Percentiles rank a stretch among this genome's conserved stretches.
phyloP scores from a whole-genome alignment of 164 flowering plant genomes.

The Nymphaea colorata region DNA sequence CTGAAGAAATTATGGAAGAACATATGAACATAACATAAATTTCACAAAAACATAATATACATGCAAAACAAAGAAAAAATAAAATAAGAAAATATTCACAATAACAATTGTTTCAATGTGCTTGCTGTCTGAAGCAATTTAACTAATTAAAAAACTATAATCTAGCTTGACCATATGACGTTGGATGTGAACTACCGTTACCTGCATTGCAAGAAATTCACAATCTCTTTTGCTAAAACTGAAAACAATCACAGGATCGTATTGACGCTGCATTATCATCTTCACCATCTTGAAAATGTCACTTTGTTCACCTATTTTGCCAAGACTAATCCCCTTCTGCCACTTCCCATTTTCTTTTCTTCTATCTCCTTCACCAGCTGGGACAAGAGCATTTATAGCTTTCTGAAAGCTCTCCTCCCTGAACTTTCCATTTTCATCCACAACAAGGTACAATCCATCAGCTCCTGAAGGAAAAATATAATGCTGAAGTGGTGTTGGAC shows the following conservation, averaged over 20 bases:
- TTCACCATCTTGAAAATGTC: slow-evolving; percentile 97
- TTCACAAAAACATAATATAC: not conserved
- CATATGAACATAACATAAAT: too few species aligned
- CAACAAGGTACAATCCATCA: slow-evolving; percentile 78
- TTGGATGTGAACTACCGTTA: slow-evolving; percentile 4
- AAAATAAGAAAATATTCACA: not conserved
- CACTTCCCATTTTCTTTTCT: slow-evolving; percentile 70
- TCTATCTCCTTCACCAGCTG: slow-evolving; percentile 53
- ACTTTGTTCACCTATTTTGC: slow-evolving; percentile 77
- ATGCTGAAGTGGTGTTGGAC: slow-evolving; percentile 99
- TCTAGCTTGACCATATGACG: too few species aligned
- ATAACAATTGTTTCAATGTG: too few species aligned
- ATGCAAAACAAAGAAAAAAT: not conserved
- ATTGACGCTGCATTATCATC: slow-evolving; percentile 90
- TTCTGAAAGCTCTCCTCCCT: slow-evolving; percentile 96
- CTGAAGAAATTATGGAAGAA: not conserved
- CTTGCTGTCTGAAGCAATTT: too few species aligned
- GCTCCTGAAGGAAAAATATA: slow-evolving; percentile 91
- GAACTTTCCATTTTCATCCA: slow-evolving; percentile 91
- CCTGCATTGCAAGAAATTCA: slow-evolving; percentile 99
- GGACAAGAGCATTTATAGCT: slow-evolving; percentile 81
- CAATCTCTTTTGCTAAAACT: slow-evolving; percentile 99
- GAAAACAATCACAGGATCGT: slow-evolving; percentile 96
- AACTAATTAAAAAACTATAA: too few species aligned
- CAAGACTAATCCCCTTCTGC: slow-evolving; percentile 52